A percentile compares a stretch with the other conserved stretches of the same genome.
These are phyloP conservation scores for Sextonia rubra DNA, from an alignment of 164 flowering plant species.

Conservation along the genomic window DNA sequence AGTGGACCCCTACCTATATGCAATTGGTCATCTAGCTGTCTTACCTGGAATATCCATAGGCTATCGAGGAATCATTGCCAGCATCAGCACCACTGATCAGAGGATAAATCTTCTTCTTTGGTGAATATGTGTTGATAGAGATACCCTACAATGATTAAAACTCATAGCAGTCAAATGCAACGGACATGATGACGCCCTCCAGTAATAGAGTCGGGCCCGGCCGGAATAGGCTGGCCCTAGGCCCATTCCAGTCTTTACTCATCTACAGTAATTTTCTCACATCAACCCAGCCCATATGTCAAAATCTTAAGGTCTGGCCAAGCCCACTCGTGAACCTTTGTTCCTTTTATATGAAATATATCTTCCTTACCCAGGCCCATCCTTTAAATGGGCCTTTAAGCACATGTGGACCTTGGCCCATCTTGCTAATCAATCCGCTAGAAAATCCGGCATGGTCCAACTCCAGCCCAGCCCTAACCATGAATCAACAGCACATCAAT, in stretches of 20 bases:
- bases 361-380: neutral
- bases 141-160: conserved; percentile 34
- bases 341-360: no score
- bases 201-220: neutral
- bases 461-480: neutral
- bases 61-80: conserved; percentile 7
- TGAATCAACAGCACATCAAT: neutral
- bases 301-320: no score
- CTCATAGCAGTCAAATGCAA: neutral
- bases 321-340: no score
- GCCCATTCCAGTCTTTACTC: neutral
- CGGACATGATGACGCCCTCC: no score
- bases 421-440: no score
- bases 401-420: neutral
- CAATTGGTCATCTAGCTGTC: neutral
- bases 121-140: conserved; percentile 48
- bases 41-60: conserved; percentile 37
- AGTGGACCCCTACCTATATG: no score
- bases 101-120: conserved; percentile 39
- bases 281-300: neutral
- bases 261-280: neutral
- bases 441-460: neutral
- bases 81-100: conserved; percentile 47
- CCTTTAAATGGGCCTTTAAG: neutral
- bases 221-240: neutral